Conservation (phyloP, 352 stramenopile species). For the Globisporangium alternatum region DNA sequence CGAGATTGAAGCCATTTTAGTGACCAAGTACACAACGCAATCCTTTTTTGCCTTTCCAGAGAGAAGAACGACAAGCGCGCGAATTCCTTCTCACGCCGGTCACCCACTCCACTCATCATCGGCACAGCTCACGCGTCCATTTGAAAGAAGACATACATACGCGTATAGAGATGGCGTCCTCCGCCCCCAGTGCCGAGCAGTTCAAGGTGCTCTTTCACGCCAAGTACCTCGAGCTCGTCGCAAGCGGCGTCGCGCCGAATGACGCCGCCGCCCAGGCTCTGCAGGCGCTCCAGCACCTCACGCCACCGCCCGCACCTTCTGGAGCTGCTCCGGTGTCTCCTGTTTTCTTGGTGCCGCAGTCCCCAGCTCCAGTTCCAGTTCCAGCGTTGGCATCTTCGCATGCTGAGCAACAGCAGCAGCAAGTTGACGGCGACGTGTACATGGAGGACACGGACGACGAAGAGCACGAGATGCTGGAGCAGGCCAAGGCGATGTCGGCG, state of each 20-base stretch:
- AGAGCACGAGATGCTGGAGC: conserved; percentile 18
- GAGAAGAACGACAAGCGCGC: not conserved
- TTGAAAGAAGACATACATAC: not conserved
- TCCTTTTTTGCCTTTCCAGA: not conserved
- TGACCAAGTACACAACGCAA: not conserved
- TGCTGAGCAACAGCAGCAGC: not conserved
- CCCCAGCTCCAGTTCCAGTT: not conserved
- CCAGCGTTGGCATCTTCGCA: not conserved
- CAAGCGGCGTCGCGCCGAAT: conserved; percentile 52
- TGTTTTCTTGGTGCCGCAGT: not conserved
- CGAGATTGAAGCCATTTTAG: conserved; percentile 1
- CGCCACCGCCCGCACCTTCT: conserved; percentile 5
- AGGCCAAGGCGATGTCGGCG: not conserved
- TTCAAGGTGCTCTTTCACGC: conserved; percentile 52
- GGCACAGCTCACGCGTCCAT: not conserved
- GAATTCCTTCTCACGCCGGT: not conserved
- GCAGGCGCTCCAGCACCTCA: conserved; percentile 43
- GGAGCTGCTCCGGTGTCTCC: not conserved
- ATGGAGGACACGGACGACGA: conserved; percentile 38
- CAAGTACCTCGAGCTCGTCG: conserved; percentile 46
- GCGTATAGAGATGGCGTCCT: not conserved
- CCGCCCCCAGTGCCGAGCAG: conserved; percentile 16
- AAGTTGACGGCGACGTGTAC: conserved; percentile 33
- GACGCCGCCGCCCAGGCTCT: conserved; percentile 57
- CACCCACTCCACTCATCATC: not conserved